Conservation (phyloP, 169 alveolate genomes). For the Eimeria zaria region DNA sequence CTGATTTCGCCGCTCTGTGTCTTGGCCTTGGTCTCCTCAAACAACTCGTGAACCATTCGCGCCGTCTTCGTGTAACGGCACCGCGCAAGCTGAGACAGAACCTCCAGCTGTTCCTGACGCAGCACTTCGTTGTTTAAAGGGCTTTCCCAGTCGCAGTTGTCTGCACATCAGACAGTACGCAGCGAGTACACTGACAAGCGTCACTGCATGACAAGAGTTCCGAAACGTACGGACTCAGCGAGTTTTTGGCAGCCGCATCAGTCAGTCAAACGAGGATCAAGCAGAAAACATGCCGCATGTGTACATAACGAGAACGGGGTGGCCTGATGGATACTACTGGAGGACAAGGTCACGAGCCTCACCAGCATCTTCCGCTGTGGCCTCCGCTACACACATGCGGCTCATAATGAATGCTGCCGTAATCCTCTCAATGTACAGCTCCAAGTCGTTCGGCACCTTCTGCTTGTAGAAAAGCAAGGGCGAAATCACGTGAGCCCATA, state of each 20-base stretch:
- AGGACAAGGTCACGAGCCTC: neutral
- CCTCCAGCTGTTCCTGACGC: slow-evolving; percentile 92
- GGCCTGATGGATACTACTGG: neutral
- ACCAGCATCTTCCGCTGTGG: slow-evolving; percentile 85
- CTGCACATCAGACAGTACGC: slow-evolving; percentile 57
- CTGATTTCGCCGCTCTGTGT: slow-evolving; percentile 86
- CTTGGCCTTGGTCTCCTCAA: slow-evolving; percentile 85
- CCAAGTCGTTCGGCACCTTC: slow-evolving; percentile 92
- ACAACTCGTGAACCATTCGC: slow-evolving; percentile 83
- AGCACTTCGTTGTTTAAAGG: slow-evolving; percentile 90
- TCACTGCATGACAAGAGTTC: neutral
- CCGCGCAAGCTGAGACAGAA: slow-evolving; percentile 90
- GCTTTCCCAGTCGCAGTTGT: slow-evolving; percentile 87
- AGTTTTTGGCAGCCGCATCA: neutral
- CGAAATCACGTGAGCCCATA: slow-evolving; percentile 96
- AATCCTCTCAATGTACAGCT: slow-evolving; percentile 90
- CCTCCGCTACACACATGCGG: slow-evolving; percentile 91
- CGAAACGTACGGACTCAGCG: neutral
- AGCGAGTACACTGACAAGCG: neutral
- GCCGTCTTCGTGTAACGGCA: slow-evolving; percentile 87
- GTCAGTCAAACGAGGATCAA: neutral
- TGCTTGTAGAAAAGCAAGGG: slow-evolving; percentile 93
- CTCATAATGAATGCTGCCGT: slow-evolving; percentile 91
- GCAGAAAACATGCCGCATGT: neutral
- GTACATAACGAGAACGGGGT: neutral